A percentile compares a stretch with the other conserved stretches of the same genome.
phyloP scores from a whole-genome alignment of 345 rosid species.

The Arabis hirsuta region DNA sequence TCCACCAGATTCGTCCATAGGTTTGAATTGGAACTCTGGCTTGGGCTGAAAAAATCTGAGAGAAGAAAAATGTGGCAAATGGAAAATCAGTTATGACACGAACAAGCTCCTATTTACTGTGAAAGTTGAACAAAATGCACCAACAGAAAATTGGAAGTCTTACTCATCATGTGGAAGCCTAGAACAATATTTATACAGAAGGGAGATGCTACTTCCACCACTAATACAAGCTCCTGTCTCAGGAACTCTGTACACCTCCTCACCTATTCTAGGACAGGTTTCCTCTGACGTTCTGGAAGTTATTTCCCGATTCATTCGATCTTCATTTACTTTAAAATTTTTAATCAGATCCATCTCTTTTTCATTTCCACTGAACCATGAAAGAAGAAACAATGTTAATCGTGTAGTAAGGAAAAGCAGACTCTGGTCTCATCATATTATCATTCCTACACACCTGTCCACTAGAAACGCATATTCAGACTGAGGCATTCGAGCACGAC shows the following conservation, averaged over 20 bases:
- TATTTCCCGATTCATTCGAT: slow-evolving; percentile 75
- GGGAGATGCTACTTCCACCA: slow-evolving; percentile 82
- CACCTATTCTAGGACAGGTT: slow-evolving; percentile 51
- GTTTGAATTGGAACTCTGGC: slow-evolving; percentile 65
- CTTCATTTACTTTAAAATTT: slow-evolving; percentile 62
- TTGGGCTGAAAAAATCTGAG: slow-evolving; percentile 81
- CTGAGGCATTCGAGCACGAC: slow-evolving; percentile 94
- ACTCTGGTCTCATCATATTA: slow-evolving; percentile 23
- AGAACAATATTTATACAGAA: slow-evolving; percentile 82
- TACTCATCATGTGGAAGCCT: slow-evolving; percentile 96
- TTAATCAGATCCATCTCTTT: slow-evolving; percentile 73
- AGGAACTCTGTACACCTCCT: slow-evolving; percentile 67
- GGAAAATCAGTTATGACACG: slow-evolving; percentile 25
- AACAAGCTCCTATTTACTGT: slow-evolving; percentile 17
- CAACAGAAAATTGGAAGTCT: slow-evolving; percentile 42
- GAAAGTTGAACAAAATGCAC: slow-evolving; percentile 21
- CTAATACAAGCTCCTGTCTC: slow-evolving; percentile 76
- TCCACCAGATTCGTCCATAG: slow-evolving; percentile 69
- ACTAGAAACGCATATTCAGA: slow-evolving; percentile 96
- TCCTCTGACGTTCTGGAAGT: slow-evolving; percentile 66
- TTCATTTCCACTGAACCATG: slow-evolving; percentile 65
- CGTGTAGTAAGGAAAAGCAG: slow-evolving; percentile 12
- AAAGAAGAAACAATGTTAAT: slow-evolving; percentile 33
- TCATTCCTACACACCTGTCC: slow-evolving; percentile 61
- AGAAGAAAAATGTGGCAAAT: slow-evolving; percentile 39